These are phyloP conservation scores for Zarea fungicola DNA, from an alignment of 2,329 filamentous ascomycete species.

Conservation along the genomic window DNA sequence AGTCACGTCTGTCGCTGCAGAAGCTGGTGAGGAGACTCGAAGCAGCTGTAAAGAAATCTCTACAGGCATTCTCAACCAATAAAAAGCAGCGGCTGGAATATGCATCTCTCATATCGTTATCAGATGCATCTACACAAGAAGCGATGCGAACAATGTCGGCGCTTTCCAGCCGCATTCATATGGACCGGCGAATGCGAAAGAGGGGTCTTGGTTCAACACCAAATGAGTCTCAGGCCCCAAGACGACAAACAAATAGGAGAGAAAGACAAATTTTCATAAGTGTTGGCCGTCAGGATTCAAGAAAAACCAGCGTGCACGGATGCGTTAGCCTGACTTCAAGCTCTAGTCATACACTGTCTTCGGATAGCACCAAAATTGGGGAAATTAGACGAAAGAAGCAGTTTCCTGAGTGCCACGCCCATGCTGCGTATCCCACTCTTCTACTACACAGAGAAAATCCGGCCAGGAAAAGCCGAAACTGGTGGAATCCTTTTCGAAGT, in stretches of 20 bases:
- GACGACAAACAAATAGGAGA: background rate
- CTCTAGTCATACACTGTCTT: slow-evolving; percentile 20
- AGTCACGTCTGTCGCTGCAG: slow-evolving; percentile 34
- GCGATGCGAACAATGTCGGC: slow-evolving; percentile 44
- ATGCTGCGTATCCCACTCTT: background rate
- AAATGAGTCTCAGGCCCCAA: background rate
- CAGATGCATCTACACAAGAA: slow-evolving; percentile 41
- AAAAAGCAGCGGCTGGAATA: slow-evolving; percentile 37
- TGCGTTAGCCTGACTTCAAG: background rate
- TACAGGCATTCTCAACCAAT: slow-evolving; percentile 30
- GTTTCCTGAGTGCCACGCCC: background rate
- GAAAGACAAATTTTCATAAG: background rate
- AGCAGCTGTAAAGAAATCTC: slow-evolving; percentile 34
- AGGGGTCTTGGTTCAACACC: background rate
- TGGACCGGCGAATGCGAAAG: background rate
- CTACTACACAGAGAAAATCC: background rate
- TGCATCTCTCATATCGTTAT: slow-evolving; percentile 41
- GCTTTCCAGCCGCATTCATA: slow-evolving; percentile 33
- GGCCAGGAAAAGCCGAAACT: background rate
- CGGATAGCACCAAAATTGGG: slow-evolving; percentile 42
- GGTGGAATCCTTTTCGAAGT: slow-evolving; percentile 6
- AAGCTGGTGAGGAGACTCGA: slow-evolving; percentile 39
- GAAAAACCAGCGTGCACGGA: slow-evolving; percentile 15
- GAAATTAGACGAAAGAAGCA: slow-evolving; percentile 27
- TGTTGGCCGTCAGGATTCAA: background rate